phyloP scores from a whole-genome alignment of 2,329 filamentous ascomycete genomes.

The Fonsecaea nubica region DNA sequence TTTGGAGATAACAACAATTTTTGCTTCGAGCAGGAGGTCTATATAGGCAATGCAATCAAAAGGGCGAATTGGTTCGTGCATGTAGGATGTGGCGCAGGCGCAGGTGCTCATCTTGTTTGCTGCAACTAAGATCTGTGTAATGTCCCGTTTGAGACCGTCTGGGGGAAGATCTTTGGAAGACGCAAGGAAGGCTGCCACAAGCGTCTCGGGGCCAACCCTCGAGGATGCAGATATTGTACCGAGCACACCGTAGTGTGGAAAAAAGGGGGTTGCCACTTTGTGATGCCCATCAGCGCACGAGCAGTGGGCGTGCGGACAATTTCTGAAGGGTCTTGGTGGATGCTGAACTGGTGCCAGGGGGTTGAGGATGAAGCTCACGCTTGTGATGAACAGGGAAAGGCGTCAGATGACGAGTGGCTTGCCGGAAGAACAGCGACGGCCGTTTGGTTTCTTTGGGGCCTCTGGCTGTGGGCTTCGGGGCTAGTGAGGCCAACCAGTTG shows the following conservation, averaged over 20 bases:
- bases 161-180: constrained; percentile 22
- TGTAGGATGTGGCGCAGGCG: not conserved
- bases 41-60: constrained; percentile 11
- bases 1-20: not conserved
- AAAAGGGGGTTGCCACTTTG: constrained; percentile 21
- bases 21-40: not conserved
- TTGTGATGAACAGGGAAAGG: constrained; percentile 26
- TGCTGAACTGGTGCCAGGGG: constrained; percentile 19
- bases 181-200: constrained; percentile 20
- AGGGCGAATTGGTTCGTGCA: constrained; percentile 2
- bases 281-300: not conserved
- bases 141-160: not conserved
- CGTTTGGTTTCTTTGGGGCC: constrained; percentile 5
- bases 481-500: not conserved
- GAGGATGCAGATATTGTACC: constrained; percentile 23
- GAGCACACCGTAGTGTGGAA: no score
- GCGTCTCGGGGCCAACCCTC: constrained; percentile 15
- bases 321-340: constrained; percentile 17
- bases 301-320: constrained; percentile 22
- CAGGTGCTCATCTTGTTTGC: not conserved
- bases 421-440: not conserved
- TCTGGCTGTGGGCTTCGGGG: constrained; percentile 9
- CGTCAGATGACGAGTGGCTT: constrained; percentile 7
- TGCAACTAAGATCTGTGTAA: constrained; percentile 7
- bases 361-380: constrained; percentile 17